phyloP scores from a whole-genome alignment of 768 basidiomycete genomes.

The Suillus subalutaceus region DNA sequence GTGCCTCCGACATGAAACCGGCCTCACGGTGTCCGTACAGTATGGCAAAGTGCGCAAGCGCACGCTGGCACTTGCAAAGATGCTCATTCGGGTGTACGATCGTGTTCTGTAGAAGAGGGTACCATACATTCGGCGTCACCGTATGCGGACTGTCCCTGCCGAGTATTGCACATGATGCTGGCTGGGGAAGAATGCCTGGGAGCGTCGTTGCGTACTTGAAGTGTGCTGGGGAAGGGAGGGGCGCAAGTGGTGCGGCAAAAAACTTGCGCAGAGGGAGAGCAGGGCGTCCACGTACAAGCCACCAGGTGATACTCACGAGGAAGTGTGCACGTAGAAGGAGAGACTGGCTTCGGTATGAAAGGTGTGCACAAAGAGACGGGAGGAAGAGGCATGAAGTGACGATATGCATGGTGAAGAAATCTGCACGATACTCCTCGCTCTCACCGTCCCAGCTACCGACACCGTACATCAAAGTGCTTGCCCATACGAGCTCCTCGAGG shows the following conservation, averaged over 20 bases:
- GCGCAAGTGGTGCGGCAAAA: constrained; percentile 36
- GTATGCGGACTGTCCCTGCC: constrained; percentile 37
- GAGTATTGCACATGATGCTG: constrained; percentile 31
- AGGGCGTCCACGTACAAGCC: constrained; percentile 59
- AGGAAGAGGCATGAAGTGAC: constrained; percentile 70
- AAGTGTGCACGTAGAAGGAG: constrained; percentile 65
- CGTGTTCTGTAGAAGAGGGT: constrained; percentile 52
- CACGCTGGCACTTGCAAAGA: constrained; percentile 50
- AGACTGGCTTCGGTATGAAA: constrained; percentile 60
- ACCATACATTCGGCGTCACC: constrained; percentile 59
- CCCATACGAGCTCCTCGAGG: constrained; percentile 66
- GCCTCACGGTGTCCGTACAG: constrained; percentile 46
- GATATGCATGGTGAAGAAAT: constrained; percentile 76
- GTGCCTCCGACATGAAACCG: constrained; percentile 34
- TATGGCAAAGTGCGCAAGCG: constrained; percentile 48
- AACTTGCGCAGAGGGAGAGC: constrained; percentile 52
- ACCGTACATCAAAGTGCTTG: constrained; percentile 58
- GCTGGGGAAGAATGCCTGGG: constrained; percentile 22
- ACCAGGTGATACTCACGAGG: constrained; percentile 51
- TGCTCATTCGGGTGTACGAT: constrained; percentile 65
- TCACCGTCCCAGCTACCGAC: constrained; percentile 52
- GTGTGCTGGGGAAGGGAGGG: constrained; percentile 19
- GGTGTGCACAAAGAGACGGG: constrained; percentile 47
- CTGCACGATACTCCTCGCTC: constrained; percentile 51
- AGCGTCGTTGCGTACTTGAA: constrained; percentile 28